Evolutionary conservation across 208 protist species (phyloP).

Genomic region (Leishmania lainsoni): DNA sequence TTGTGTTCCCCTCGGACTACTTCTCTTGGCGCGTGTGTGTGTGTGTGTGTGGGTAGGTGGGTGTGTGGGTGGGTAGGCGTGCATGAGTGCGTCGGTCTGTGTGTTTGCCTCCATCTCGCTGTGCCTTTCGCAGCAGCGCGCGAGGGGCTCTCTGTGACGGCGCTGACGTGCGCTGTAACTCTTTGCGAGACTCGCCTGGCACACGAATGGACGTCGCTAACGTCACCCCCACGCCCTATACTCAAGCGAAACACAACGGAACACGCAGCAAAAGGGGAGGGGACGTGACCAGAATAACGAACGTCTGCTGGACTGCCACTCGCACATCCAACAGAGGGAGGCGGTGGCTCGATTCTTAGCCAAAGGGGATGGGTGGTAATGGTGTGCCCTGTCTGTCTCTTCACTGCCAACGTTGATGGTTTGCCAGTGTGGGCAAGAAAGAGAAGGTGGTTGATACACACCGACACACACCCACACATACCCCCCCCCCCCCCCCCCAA

Average conservation of each 20-base stretch:
- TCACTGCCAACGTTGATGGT: neutral
- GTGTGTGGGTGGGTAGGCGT: neutral
- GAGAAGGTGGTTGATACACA: neutral
- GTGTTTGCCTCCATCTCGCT: constrained; percentile 3
- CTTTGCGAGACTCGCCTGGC: neutral
- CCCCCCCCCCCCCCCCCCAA: too few relatives aligned
- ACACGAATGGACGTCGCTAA: neutral
- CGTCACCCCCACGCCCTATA: neutral
- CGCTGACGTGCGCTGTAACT: neutral
- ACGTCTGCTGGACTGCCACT: neutral
- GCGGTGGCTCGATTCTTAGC: neutral
- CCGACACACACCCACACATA: too few relatives aligned
- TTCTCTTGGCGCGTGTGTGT: constrained; percentile 20
- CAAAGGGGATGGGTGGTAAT: neutral
- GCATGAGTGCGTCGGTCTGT: neutral
- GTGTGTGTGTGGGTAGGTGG: neutral
- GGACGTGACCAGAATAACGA: neutral
- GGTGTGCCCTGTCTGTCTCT: neutral
- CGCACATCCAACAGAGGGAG: neutral
- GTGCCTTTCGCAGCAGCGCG: neutral
- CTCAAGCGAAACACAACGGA: too few relatives aligned
- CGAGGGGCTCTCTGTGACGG: neutral
- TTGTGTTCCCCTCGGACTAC: neutral
- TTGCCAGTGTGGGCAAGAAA: neutral
- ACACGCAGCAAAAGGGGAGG: neutral